Percentiles rank a stretch among this genome's conserved stretches.
Evolutionary conservation across 2,329 filamentous ascomycete genomes (phyloP).

Genomic region (Zarea fungicola): DNA sequence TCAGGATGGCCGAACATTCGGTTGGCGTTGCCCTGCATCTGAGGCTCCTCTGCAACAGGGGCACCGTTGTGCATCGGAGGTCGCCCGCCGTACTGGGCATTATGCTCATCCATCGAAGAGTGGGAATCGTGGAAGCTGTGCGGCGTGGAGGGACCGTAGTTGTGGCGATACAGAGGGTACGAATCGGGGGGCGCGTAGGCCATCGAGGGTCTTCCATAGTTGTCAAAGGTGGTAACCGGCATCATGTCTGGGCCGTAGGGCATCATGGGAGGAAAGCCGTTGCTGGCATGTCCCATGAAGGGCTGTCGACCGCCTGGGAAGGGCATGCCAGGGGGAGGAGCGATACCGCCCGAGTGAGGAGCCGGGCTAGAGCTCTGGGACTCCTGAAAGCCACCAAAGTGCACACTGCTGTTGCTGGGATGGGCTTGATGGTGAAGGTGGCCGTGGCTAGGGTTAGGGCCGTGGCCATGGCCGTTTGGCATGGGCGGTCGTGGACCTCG

Average conservation of each 20-base stretch:
- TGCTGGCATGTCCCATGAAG: slow-evolving; percentile 27
- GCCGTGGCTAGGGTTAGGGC: too few relatives aligned
- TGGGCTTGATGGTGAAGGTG: slow-evolving; percentile 44
- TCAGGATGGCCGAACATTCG: slow-evolving; percentile 27
- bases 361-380: slow-evolving; percentile 56
- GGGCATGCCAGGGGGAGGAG: slow-evolving; percentile 43
- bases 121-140: slow-evolving; percentile 60
- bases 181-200: slow-evolving; percentile 31
- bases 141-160: slow-evolving; percentile 50
- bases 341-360: slow-evolving; percentile 42
- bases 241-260: slow-evolving; percentile 31
- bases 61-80: slow-evolving; percentile 35
- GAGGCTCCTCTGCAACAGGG: slow-evolving; percentile 26
- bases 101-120: slow-evolving; percentile 46
- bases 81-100: slow-evolving; percentile 34
- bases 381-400: slow-evolving; percentile 50
- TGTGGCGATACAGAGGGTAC: slow-evolving; percentile 28
- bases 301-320: slow-evolving; percentile 28
- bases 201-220: slow-evolving; percentile 32
- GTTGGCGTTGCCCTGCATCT: slow-evolving; percentile 23
- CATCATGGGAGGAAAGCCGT: slow-evolving; percentile 34
- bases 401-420: slow-evolving; percentile 49
- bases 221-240: slow-evolving; percentile 30
- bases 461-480: slow-evolving; percentile 31
- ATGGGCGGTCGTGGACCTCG: slow-evolving; percentile 27